Base-by-base conservation (phyloP, 805 yeast species). In the Metschnikowia kunwiensis region DNA sequence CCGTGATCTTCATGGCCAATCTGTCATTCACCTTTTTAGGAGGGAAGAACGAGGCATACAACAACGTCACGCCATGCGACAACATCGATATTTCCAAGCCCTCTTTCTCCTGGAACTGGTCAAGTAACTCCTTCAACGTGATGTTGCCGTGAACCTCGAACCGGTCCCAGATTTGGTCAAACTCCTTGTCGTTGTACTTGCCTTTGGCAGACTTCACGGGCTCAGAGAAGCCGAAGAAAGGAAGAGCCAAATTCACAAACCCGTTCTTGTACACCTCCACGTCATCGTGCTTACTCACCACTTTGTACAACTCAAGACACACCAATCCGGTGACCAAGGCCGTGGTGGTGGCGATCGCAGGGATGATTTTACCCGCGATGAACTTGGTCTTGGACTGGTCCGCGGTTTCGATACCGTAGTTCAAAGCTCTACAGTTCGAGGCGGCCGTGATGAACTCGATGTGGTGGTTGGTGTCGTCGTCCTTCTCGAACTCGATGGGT, bases 311-410 rank as follows among this genome's bases (percentile, higher is more conserved):
- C 65, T 93, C 99, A 49, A 93, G 68, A 54, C 94, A 86, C 16
- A 88, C 94, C 54, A 93, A 72, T 31, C 99, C 99, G 5, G 98
- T 86, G 15, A 93, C 98, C 50, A 89, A 69, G 7, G 97, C 95
- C n/a, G 99, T 93, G 1, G 99, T 93, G 2, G 99, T 93, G 24
- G 98, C 98, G 69, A 93, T 93, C 14, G 98, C 98, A 11, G 99
- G 99, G 49, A 93, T 93, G 49, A 93, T 93, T 64, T 94, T 82
- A 31, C 99, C 99, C 5, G 99, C 99, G 60, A 93, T 91, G 54
- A 91, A 87, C 68, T 93, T 93, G 24, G 98, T 93, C 68, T 84
- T 86, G 34, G 81, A 80, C 45, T 80, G 78, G 56, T 91, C 97
- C 24, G 91, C 97, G 9, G 87, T 69, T 55, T 87, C 95, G 49